Evolutionary conservation across 352 stramenopile species (phyloP), one percentile per base, ranked within the genome.

Genomic region (Aphanomyces invadans): DNA sequence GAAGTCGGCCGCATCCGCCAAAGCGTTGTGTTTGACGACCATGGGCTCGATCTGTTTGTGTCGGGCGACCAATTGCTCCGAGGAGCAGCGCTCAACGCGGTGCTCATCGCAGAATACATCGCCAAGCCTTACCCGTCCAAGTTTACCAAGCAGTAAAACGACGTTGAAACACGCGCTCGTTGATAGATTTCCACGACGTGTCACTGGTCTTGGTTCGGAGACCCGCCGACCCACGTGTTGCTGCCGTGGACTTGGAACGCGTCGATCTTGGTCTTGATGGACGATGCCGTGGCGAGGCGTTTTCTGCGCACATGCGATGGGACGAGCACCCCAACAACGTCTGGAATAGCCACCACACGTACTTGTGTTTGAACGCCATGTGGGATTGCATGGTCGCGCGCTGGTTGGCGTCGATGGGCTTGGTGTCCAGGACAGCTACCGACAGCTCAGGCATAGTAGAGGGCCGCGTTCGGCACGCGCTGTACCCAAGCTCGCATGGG

Each of bases 41-140:
- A 98, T 71, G 96, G 95, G 33, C 80, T 99, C 19, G 96, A 99
- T 79, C 87, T 99, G 62, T 99, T 99, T 71, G 95, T 99, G 26
- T 96, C 79, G 53, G 96, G 96, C 49, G 96, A 99, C 81, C 92
- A 98, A 81, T 78, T 99, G 25, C 79, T 99, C 60, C 89, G 95
- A 62, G 96, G 96, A 71, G 96, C 96, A 9, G 96, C 96, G 10
- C 80, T 99, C 59, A 99, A 99, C 81, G 96, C 96, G 12, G 96
- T 99, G 56, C 76, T 98, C 45, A 98, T 99, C 55, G 95, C 94
- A 45, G 95, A 99, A 79, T 94, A 87, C 68, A 70, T 92, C 23
- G 82, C 91, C 71, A 79, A 86, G 48, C 83, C 83, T 44, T 74
- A 77, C 32, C 60, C 74, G 25, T 78, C 60, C 60, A 67, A 67